These are phyloP conservation scores for Cladosporium sphaerospermum DNA, from an alignment of 2,329 filamentous ascomycete species.

Conservation along the genomic window DNA sequence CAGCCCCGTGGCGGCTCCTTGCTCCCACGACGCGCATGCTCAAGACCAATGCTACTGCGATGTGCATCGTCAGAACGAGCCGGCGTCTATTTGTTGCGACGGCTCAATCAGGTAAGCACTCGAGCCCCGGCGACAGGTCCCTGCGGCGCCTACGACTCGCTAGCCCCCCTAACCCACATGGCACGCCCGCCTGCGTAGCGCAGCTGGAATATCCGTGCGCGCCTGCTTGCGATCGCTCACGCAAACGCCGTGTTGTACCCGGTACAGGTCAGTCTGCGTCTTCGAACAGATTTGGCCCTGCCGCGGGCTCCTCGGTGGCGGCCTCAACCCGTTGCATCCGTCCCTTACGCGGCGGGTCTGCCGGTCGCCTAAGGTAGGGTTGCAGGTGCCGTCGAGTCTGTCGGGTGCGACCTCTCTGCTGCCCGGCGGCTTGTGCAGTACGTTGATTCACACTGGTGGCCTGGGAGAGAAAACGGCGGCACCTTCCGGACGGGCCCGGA, in stretches of 20 bases:
- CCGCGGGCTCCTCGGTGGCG: not conserved
- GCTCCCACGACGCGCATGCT: not conserved
- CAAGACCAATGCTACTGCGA: not conserved
- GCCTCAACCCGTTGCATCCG: conserved; percentile 7
- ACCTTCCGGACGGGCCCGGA: not conserved
- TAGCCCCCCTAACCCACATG: conserved; percentile 2
- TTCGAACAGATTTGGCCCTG: not conserved
- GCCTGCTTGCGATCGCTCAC: conserved; percentile 2
- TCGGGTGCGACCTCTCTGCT: conserved; percentile 1
- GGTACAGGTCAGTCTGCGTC: not conserved
- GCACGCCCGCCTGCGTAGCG: not conserved
- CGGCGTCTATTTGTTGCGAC: conserved; percentile 1
- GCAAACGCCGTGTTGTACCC: conserved; percentile 1
- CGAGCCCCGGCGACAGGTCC: not conserved
- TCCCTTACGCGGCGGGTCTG: not conserved
- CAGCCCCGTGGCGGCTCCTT: conserved; percentile 1
- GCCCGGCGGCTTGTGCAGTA: not conserved
- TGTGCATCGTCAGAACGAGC: conserved; percentile 1
- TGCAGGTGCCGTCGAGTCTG: conserved; percentile 4
- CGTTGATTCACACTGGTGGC: not conserved
- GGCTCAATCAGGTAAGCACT: not conserved
- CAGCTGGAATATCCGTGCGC: not conserved
- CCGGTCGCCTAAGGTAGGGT: conserved; percentile 3
- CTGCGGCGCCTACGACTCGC: conserved; percentile 1
- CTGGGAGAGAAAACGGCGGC: not conserved